Percentiles rank a stretch among this genome's conserved stretches.
These are phyloP conservation scores for Spinellus fusiger DNA, from an alignment of 192 early-diverging fungal species.

Conservation along the genomic window DNA sequence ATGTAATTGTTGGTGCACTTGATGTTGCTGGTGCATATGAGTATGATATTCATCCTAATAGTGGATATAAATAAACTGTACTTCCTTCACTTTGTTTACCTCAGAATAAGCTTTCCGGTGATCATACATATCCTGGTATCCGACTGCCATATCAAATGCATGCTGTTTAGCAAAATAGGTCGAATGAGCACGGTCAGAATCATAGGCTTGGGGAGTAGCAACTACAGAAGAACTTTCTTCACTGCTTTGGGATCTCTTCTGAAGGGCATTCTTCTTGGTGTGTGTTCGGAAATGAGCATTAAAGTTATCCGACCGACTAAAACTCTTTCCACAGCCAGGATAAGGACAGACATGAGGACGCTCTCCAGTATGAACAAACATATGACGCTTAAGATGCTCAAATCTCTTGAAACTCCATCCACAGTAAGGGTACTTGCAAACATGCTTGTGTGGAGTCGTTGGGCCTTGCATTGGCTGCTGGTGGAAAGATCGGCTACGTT, in stretches of 20 bases:
- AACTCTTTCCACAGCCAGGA: conserved; percentile 72
- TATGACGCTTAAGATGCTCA: conserved; percentile 77
- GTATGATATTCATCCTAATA: no score
- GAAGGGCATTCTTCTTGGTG: conserved; percentile 51
- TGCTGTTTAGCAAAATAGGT: no score
- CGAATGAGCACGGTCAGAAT: neutral
- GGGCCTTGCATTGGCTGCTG: neutral
- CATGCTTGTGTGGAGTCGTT: conserved; percentile 32
- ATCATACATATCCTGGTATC: neutral
- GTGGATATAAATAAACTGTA: conserved; percentile 7
- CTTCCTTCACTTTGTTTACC: neutral
- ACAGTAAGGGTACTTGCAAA: conserved; percentile 41
- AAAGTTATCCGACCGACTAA: conserved; percentile 75
- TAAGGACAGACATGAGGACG: conserved; percentile 62
- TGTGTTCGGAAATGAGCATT: conserved; percentile 71
- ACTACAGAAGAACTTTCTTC: conserved; percentile 14
- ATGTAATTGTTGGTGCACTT: conserved; percentile 3
- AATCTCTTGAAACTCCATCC: conserved; percentile 69
- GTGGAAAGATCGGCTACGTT: no score
- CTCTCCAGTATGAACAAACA: conserved; percentile 73
- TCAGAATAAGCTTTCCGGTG: neutral
- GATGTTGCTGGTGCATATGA: conserved; percentile 15
- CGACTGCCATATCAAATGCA: no score
- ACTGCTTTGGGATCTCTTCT: conserved; percentile 24
- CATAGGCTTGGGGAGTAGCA: conserved; percentile 18